Evolutionary conservation across 1,139 yeast species (phyloP).

Genomic region (Pichiaceae sp.): DNA sequence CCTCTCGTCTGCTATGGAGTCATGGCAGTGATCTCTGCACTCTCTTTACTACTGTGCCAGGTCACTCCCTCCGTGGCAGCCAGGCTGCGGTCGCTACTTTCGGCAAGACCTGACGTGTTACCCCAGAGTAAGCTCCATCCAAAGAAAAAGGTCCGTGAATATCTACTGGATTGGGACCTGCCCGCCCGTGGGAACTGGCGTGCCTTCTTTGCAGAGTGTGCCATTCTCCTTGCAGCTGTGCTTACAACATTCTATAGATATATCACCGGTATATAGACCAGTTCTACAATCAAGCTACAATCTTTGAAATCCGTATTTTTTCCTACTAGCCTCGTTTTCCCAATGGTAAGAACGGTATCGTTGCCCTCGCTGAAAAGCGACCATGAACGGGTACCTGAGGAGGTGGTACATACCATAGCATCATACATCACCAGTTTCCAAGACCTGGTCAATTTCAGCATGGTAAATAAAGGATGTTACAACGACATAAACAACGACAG

Average conservation of each 20-base stretch:
- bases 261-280: constrained; percentile 1
- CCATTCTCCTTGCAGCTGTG: neutral
- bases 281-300: too few relatives aligned
- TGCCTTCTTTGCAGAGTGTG: neutral
- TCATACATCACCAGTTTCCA: constrained; percentile 10
- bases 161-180: constrained; percentile 2
- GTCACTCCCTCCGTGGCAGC: neutral
- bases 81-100: neutral
- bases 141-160: neutral
- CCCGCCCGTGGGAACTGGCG: neutral
- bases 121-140: neutral
- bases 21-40: neutral
- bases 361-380: constrained; percentile 1
- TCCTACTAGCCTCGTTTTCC: neutral
- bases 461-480: constrained; percentile 28
- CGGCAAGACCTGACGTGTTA: neutral
- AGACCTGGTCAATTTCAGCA: constrained; percentile 26
- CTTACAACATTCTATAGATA: neutral
- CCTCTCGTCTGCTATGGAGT: constrained; percentile 36
- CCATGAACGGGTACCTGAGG: constrained; percentile 7
- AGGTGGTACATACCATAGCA: constrained; percentile 14
- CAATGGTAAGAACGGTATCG: neutral
- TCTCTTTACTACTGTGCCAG: constrained; percentile 1
- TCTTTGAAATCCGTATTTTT: neutral
- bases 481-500: constrained; percentile 23